phyloP scores from a whole-genome alignment of 2,329 filamentous ascomycete genomes.

The Tolypocladium album region DNA sequence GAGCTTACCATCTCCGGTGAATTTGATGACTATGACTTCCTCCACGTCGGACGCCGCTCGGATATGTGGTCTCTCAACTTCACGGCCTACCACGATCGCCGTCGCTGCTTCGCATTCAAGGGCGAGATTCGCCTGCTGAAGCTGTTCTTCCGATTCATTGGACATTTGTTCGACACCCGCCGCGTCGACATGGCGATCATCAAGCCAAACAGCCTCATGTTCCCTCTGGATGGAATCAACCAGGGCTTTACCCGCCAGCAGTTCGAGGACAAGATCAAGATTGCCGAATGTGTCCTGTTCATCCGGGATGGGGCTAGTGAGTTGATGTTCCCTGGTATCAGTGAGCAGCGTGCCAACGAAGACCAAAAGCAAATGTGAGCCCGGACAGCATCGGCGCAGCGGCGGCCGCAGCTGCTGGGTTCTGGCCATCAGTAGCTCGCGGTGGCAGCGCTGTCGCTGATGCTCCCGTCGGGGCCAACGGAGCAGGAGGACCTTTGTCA shows the following conservation, averaged over 20 bases:
- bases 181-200: neutral
- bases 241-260: neutral
- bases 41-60: neutral
- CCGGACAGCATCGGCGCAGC: neutral
- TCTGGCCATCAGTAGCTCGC: neutral
- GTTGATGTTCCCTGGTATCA: neutral
- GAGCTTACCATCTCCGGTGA: neutral
- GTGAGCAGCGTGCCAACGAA: neutral
- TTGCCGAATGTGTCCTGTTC: neutral
- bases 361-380: neutral
- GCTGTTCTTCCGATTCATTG: neutral
- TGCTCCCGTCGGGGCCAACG: neutral
- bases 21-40: neutral
- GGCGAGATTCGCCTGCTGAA: conserved; percentile 5
- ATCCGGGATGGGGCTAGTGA: neutral
- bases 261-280: neutral
- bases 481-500: neutral
- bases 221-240: neutral
- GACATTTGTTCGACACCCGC: neutral
- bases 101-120: conserved; percentile 5
- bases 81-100: conserved; percentile 1
- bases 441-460: neutral
- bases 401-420: neutral
- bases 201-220: neutral
- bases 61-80: conserved; percentile 2